Base-by-base conservation (phyloP, 768 basidiomycete genomes). In the Infundibulicybe gibba region DNA sequence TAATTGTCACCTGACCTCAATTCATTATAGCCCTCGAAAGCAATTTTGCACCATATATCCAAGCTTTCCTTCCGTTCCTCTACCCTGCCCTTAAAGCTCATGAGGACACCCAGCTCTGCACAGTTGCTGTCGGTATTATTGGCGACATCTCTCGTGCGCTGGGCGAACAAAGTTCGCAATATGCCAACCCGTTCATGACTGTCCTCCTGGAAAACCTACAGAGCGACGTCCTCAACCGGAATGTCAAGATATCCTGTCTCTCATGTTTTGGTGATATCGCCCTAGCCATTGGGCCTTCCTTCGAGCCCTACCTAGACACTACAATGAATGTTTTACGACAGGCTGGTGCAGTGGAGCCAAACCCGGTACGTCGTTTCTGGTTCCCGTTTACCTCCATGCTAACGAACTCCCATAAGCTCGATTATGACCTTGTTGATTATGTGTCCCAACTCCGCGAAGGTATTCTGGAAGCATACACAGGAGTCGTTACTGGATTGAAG, bases 221-320 rank as follows among this genome's bases (percentile, higher is more conserved):
- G 64, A 92, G 89, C 54, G 85, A 94, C 0, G 83, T 93, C 17
- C 74, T 99, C 47, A 90, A 92, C 59, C 80, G 95, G 40, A 89
- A 88, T 53, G 97, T 97, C 63, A 99, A 99, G 76, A 94, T 97
- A 34, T 85, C 89, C n/a, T 90, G 98, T 58, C 67, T 98, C 49
- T 85, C 90, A 11, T 93, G 91, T 67, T 97, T 99, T 58, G 97
- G 95, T 16, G 97, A 99, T 60, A 87, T 99, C 54, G 95, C 94
- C 8, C 75, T 98, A 9, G 94, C 97, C 1, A 86, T 97, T 51
- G 91, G 91, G 2, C 71, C 81, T 11, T 70, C 74, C 6, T 99
- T 97, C 65, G 87, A 88, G 57, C 93, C 92, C 0, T 99, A 88
- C 64, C 72, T 97, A 41, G 83, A 85, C 48, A 90, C 90, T 5